These are phyloP conservation scores for Spongispora temasekensis DNA, from an alignment of 1,284 basidiomycete species.

Conservation along the genomic window DNA sequence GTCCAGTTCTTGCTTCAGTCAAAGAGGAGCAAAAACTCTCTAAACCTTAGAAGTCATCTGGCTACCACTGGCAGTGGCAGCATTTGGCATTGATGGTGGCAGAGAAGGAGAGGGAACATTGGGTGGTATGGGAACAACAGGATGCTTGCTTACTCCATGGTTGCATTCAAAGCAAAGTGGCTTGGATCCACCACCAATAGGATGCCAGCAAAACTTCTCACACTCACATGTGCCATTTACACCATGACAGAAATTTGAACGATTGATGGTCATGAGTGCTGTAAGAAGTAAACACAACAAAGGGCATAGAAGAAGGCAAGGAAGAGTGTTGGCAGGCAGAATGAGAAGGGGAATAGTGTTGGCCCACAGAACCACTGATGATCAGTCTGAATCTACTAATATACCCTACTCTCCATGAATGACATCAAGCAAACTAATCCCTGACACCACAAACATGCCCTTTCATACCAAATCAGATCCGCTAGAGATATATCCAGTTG, in stretches of 20 bases:
- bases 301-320: too few species aligned
- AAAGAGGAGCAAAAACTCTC: too few species aligned
- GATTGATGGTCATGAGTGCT: background rate
- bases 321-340: background rate
- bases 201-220: background rate
- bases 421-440: background rate
- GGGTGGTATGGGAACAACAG: background rate
- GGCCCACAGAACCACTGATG: background rate
- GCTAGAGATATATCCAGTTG: background rate
- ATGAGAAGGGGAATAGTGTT: background rate
- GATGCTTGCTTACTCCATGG: slow-evolving; percentile 7
- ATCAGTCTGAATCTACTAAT: background rate
- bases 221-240: background rate
- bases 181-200: background rate
- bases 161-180: background rate
- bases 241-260: background rate
- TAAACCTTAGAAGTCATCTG: too few species aligned
- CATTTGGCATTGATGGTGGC: background rate
- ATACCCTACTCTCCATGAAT: background rate
- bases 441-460: background rate
- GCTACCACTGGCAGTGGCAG: background rate
- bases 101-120: background rate
- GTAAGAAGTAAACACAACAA: background rate
- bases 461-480: background rate
- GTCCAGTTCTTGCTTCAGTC: too few species aligned